Evolutionary conservation across 106 monocot genomes (phyloP), one percentile per base, ranked within the genome.

Genomic region (Dendrobium huoshanense): DNA sequence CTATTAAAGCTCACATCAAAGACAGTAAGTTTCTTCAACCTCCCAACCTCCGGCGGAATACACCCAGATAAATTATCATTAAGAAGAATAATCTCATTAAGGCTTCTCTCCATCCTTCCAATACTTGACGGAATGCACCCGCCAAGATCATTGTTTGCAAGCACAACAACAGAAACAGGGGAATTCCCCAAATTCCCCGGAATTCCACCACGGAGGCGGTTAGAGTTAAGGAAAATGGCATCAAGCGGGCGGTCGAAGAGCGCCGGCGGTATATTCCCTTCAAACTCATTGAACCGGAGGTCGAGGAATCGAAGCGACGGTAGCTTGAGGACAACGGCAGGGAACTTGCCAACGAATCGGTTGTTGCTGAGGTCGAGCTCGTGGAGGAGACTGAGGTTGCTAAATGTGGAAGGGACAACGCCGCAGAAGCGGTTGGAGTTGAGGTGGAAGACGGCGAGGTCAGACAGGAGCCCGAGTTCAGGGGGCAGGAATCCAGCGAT

Each of bases 391-490:
- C 41, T 78, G 25, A 87, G 81, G 13, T 58, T 45, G 67, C 67
- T 19, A 78, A 87, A 87, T 47, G 48, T 76, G 45, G 41, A 49
- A 1, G 87, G 87, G 4, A 86, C 70, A n/a, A 77, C 67, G 65
- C 90, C 93, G 79, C 93, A 90, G 82, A 90, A 90, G 45, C 90
- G 86, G 88, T 93, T 93, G 51, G 93, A 93, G 86, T 93, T 93
- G 17, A 54, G 70, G 65, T 86, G 86, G 58, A 93, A 49, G 2
- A 93, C 85, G 7, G 90, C 90, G n/a, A 90, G 87, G 54, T 93
- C 90, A 42, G 90, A 33, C 27, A 93, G 90, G n/a, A 73, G 85
- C 40, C 80, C 86, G 24, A 93, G 77, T 51, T 88, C 88, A 0
- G 42, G 31, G 40, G 93, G 93, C 22, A 93, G 79, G 85, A 81